A percentile compares a stretch with the other conserved stretches of the same genome.
These are phyloP conservation scores for Lasiosphaeria hispida DNA, from an alignment of 495 filamentous ascomycete species.

Conservation along the genomic window DNA sequence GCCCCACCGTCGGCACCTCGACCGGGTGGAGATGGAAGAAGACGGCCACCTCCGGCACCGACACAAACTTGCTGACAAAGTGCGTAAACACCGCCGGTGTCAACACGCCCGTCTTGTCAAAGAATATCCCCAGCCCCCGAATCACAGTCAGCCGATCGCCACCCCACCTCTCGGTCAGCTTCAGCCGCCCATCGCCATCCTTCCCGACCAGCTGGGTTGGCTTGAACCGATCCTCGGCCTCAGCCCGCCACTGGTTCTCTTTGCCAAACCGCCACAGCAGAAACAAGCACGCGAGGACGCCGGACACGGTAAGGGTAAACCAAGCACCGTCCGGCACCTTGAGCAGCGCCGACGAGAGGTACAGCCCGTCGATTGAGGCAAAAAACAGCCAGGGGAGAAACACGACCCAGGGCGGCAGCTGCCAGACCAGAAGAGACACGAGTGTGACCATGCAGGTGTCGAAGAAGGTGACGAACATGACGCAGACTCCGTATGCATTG, in stretches of 20 bases:
- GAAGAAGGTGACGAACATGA: constrained; percentile 73
- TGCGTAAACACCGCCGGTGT: constrained; percentile 61
- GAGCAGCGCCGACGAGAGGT: constrained; percentile 62
- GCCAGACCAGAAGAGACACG: constrained; percentile 67
- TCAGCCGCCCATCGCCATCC: constrained; percentile 23
- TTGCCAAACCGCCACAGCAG: constrained; percentile 74
- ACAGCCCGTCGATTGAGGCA: constrained; percentile 60
- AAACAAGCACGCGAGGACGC: constrained; percentile 57
- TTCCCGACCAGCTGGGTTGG: constrained; percentile 42
- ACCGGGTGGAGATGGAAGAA: constrained; percentile 65
- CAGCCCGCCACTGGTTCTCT: constrained; percentile 68
- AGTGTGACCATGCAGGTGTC: constrained; percentile 68
- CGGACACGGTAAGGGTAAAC: constrained; percentile 67
- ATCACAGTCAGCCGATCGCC: constrained; percentile 44
- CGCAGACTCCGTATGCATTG: constrained; percentile 58
- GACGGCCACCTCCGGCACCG: constrained; percentile 54
- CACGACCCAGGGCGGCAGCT: constrained; percentile 54
- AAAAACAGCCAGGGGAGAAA: constrained; percentile 61
- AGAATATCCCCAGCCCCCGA: constrained; percentile 61
- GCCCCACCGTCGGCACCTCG: constrained; percentile 47
- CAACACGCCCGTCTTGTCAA: constrained; percentile 59
- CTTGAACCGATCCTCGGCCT: constrained; percentile 57
- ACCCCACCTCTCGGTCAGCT: constrained; percentile 44
- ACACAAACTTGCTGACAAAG: constrained; percentile 61
- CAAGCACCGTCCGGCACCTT: constrained; percentile 73